A percentile compares a stretch with the other conserved stretches of the same genome.
These are phyloP conservation scores for Carex arenaria DNA, from an alignment of 202 grass and related monocot genomes.

Conservation along the genomic window DNA sequence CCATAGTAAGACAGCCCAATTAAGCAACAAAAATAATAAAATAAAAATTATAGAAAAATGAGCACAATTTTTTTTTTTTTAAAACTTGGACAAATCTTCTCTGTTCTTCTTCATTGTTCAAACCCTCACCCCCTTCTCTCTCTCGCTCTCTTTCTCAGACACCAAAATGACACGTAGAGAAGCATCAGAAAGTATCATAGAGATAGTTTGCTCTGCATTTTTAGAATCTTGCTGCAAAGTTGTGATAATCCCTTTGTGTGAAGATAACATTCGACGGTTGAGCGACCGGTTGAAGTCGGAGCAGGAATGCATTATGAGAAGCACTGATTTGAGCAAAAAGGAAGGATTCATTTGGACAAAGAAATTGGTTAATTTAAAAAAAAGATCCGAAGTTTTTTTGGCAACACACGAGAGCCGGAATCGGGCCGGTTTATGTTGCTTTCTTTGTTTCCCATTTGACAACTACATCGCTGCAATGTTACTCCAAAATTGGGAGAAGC, in stretches of 20 bases:
- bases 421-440: not conserved
- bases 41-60: no score
- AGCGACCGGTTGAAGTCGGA: not conserved
- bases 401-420: not conserved
- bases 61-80: no score
- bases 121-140: not conserved
- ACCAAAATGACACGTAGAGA: not conserved
- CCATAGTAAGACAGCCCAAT: not conserved
- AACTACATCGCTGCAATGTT: constrained; percentile 5
- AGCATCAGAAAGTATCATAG: not conserved
- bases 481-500: constrained; percentile 10
- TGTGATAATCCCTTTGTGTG: constrained; percentile 6
- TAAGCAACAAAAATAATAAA: no score
- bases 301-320: not conserved
- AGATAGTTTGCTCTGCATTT: constrained; percentile 6
- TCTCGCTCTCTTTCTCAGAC: not conserved
- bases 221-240: constrained; percentile 13
- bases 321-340: not conserved
- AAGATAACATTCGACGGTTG: constrained; percentile 3
- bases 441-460: not conserved
- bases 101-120: not conserved
- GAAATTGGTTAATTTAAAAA: not conserved
- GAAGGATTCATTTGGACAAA: constrained; percentile 8
- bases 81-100: not conserved
- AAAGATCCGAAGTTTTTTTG: not conserved